Evolutionary conservation across 1,284 basidiomycete genomes (phyloP).

Genomic region (Marasmius tenuissimus): DNA sequence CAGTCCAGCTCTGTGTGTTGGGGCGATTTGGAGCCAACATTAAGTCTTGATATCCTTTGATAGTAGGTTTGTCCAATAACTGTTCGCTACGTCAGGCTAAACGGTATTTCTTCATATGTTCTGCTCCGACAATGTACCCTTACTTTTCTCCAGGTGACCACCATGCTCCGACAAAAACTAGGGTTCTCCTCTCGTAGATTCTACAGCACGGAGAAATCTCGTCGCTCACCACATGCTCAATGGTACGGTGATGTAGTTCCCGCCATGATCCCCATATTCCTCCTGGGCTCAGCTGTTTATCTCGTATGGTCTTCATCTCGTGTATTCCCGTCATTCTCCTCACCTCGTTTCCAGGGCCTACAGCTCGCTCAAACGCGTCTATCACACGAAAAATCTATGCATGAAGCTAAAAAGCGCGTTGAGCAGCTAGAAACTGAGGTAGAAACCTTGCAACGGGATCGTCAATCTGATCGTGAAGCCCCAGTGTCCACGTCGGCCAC

Average conservation of each 20-base stretch:
- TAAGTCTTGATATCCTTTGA: not conserved
- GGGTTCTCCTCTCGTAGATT: not conserved
- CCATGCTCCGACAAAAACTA: not conserved
- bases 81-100: not conserved
- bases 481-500: not conserved
- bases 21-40: too few relatives aligned
- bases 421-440: slow-evolving; percentile 61
- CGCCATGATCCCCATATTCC: slow-evolving; percentile 72
- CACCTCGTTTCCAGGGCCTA: slow-evolving; percentile 47
- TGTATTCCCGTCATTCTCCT: not conserved
- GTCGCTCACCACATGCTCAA: slow-evolving; percentile 50
- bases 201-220: slow-evolving; percentile 1
- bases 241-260: slow-evolving; percentile 71
- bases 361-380: slow-evolving; percentile 61
- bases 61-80: not conserved
- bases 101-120: not conserved
- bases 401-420: slow-evolving; percentile 55
- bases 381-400: slow-evolving; percentile 68
- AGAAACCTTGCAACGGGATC: slow-evolving; percentile 24
- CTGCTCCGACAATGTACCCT: not conserved
- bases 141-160: not conserved
- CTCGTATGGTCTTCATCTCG: slow-evolving; percentile 45
- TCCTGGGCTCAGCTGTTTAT: slow-evolving; percentile 77
- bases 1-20: too few relatives aligned
- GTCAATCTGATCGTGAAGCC: not conserved